A percentile compares a stretch with the other conserved stretches of the same genome.
Evolutionary conservation across 495 filamentous ascomycete species (phyloP).

Genomic region (Chlorociboria aeruginascens): DNA sequence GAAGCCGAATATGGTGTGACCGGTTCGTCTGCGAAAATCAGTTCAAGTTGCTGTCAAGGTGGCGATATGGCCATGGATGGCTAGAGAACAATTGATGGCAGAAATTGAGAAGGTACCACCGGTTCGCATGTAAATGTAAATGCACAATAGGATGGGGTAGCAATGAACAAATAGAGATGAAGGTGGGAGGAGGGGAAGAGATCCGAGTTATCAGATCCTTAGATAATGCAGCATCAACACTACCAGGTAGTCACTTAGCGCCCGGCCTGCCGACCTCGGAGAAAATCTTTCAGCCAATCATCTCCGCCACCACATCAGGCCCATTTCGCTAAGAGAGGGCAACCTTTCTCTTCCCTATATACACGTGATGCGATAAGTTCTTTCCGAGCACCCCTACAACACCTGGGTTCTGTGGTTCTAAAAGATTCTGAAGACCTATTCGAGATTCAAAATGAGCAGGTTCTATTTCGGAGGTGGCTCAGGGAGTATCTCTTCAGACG

Average conservation of each 20-base stretch:
- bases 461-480: constrained; percentile 38
- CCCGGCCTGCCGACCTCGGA: not conserved
- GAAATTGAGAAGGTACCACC: too few relatives aligned
- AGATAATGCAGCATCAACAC: not conserved
- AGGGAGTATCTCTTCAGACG: constrained; percentile 34
- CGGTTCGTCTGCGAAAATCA: too few relatives aligned
- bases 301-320: not conserved
- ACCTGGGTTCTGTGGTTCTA: not conserved
- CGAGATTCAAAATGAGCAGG: constrained; percentile 14
- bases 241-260: not conserved
- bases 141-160: too few relatives aligned
- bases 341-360: too few relatives aligned
- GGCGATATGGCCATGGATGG: too few relatives aligned
- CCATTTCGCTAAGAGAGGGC: not conserved
- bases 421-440: too few relatives aligned
- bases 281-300: not conserved
- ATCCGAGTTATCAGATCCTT: not conserved
- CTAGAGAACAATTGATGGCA: too few relatives aligned
- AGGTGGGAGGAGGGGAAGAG: too few relatives aligned
- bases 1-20: too few relatives aligned
- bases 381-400: not conserved
- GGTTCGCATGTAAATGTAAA: too few relatives aligned
- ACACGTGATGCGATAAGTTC: not conserved
- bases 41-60: too few relatives aligned
- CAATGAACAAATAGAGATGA: too few relatives aligned